Evolutionary conservation across 2,329 filamentous ascomycete genomes (phyloP).

Genomic region (Fusarium dlaminii): DNA sequence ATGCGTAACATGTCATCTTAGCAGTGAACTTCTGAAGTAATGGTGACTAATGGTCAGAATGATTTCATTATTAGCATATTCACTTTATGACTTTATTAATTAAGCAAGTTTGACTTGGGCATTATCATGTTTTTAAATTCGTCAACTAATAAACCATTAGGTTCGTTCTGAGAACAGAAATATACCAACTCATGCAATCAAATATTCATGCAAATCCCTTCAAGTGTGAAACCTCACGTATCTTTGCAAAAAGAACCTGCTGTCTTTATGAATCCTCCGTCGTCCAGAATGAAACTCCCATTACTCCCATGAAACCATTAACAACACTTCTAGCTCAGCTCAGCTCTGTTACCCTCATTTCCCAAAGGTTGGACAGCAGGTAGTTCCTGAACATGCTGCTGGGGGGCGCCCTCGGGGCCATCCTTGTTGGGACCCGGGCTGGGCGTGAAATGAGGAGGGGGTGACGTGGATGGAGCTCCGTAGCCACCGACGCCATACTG

Average conservation of each 20-base stretch:
- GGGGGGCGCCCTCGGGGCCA: constrained; percentile 9
- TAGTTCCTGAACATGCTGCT: constrained; percentile 42
- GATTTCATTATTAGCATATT: neutral
- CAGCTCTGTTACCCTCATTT: constrained; percentile 47
- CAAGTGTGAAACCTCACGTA: neutral
- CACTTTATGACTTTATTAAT: neutral
- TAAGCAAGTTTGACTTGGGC: neutral
- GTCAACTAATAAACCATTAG: constrained; percentile 14
- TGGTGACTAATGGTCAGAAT: neutral
- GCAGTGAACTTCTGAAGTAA: neutral
- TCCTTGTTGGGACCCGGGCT: constrained; percentile 43
- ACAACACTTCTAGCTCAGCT: constrained; percentile 38
- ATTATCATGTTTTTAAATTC: constrained; percentile 22
- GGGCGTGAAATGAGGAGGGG: constrained; percentile 44
- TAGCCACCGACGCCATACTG: constrained; percentile 37
- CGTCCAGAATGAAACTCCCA: constrained; percentile 2
- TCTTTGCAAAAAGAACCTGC: constrained; percentile 17
- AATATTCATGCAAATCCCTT: constrained; percentile 21
- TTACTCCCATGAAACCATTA: neutral
- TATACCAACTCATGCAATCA: constrained; percentile 26
- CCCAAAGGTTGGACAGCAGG: constrained; percentile 44
- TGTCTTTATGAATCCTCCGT: neutral
- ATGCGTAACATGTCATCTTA: neutral
- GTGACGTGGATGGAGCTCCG: constrained; percentile 35
- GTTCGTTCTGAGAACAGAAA: constrained; percentile 25